Conservation (phyloP, 2,329 filamentous ascomycete genomes). For the Fusarium pseudonygamai region DNA sequence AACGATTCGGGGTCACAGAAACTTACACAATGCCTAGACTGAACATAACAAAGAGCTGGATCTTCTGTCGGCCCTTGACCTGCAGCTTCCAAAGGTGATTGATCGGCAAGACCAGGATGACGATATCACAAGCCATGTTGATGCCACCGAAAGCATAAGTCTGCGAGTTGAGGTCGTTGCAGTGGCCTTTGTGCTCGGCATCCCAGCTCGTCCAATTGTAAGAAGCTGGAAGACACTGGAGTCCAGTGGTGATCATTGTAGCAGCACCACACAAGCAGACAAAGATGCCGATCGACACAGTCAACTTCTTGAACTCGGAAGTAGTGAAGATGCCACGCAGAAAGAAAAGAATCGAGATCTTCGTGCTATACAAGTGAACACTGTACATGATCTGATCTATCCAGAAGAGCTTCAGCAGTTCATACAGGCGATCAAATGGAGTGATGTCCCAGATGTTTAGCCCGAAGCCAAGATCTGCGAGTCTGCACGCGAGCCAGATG, state of each 20-base stretch:
- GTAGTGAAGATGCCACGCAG: constrained; percentile 24
- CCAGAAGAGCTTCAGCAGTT: constrained; percentile 32
- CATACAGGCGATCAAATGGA: constrained; percentile 23
- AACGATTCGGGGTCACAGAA: rapidly evolving
- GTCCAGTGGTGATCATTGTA: constrained; percentile 23
- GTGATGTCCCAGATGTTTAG: constrained; percentile 30
- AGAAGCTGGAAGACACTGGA: constrained; percentile 30
- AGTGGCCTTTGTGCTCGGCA: constrained; percentile 18
- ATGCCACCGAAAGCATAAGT: constrained; percentile 34
- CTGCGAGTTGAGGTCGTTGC: constrained; percentile 32
- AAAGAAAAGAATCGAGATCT: constrained; percentile 33
- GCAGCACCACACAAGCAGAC: constrained; percentile 15
- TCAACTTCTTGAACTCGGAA: constrained; percentile 10
- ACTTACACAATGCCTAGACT: constrained; percentile 28
- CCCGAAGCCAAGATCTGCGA: constrained; percentile 32
- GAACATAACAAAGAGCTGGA: constrained; percentile 33
- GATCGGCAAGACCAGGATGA: constrained; percentile 24
- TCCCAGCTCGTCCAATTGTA: constrained; percentile 35
- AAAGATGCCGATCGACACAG: constrained; percentile 11
- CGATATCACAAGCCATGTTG: constrained; percentile 29
- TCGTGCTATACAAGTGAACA: constrained; percentile 34
- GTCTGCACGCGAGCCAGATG: constrained; percentile 21
- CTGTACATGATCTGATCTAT: constrained; percentile 38
- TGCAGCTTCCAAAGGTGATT: constrained; percentile 25
- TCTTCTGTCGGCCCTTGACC: constrained; percentile 29